These are phyloP conservation scores for Backusella sp. DNA, from an alignment of 192 early-diverging fungal genomes.

Conservation along the genomic window DNA sequence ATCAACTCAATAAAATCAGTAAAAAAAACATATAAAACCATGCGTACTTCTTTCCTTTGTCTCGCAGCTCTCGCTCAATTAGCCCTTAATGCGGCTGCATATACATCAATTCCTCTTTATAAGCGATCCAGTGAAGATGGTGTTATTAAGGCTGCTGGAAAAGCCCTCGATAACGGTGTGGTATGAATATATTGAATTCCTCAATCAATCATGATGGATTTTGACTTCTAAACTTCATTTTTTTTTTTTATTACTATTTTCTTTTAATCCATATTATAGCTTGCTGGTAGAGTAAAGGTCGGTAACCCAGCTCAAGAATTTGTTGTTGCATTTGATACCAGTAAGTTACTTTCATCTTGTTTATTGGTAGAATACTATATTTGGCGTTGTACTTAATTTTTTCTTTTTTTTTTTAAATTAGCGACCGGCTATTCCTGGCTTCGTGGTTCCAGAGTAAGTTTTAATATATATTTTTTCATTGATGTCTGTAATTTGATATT, in stretches of 20 bases:
- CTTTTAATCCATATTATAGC: conserved; percentile 34
- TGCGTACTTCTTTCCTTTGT: conserved; percentile 32
- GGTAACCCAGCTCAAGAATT: conserved; percentile 92
- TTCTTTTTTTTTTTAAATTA: conserved; percentile 1
- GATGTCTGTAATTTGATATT: neutral
- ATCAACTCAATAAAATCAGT: neutral
- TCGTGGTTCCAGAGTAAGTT: conserved; percentile 34
- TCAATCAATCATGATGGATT: neutral
- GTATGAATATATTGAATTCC: neutral
- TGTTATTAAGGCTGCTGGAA: conserved; percentile 30
- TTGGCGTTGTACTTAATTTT: conserved; percentile 17
- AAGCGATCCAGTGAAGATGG: conserved; percentile 2
- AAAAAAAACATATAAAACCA: neutral
- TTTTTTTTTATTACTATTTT: neutral
- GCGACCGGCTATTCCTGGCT: conserved; percentile 38
- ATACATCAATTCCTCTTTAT: conserved; percentile 14
- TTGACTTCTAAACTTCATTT: neutral
- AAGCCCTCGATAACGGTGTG: conserved; percentile 32
- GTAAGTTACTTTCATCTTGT: neutral
- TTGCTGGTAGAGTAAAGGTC: conserved; percentile 84
- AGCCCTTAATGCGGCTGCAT: conserved; percentile 26
- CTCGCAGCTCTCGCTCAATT: conserved; percentile 32
- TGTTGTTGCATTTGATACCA: conserved; percentile 89
- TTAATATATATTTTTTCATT: neutral
- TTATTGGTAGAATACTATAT: conserved; percentile 1